Evolutionary conservation across 192 early-diverging fungal species (phyloP), one percentile per base, ranked within the genome.

Genomic region (Coemansia sp.): DNA sequence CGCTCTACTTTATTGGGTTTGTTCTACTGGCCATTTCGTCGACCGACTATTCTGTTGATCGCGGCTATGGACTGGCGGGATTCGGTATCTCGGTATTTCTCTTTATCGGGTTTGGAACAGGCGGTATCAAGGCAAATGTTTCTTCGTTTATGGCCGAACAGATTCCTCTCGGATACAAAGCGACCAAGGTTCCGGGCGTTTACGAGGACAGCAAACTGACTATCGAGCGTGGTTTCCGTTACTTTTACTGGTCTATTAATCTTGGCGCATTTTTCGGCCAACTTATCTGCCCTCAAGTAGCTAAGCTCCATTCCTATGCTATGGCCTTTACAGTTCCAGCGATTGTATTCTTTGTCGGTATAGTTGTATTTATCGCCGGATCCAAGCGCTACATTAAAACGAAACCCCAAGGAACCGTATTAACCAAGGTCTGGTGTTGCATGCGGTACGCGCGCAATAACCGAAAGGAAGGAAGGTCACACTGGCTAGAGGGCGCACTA

Each of bases 61-160:
- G 66, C 40, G 80, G 77, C 55, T 86, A 78, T 33, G 85, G 87
- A 0, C 77, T 89, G 67, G 87, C 89, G 0, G 90, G 91, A 33
- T 81, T 92, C 20, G 62, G 90, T 49, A 73, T 92, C 53, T 70
- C 87, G 20, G 86, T 92, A 68, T 83, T 90, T 18, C 24, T 62
- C 61, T 72, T 91, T 24, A 89, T 92, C 62, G 89, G 89, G 44
- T 58, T 92, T 7, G 91, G 88, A 60, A 90, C 90, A 8, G 92
- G 92, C 63, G 90, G 92, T 12, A 94, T 94, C 80, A 92, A 92
- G 70, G 58, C 89, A 39, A 92, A 92, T 62, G 90, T 94, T 5
- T 88, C 90, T 5, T 78, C 91, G 20, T 75, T 94, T 66, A 87
- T 90, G 22, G 92, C 89, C 22, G 91, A 94, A 38, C 92, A 94